A percentile compares a stretch with the other conserved stretches of the same genome.
Conservation (phyloP, 306 rosid genomes). For the Potentilla sterilis region DNA sequence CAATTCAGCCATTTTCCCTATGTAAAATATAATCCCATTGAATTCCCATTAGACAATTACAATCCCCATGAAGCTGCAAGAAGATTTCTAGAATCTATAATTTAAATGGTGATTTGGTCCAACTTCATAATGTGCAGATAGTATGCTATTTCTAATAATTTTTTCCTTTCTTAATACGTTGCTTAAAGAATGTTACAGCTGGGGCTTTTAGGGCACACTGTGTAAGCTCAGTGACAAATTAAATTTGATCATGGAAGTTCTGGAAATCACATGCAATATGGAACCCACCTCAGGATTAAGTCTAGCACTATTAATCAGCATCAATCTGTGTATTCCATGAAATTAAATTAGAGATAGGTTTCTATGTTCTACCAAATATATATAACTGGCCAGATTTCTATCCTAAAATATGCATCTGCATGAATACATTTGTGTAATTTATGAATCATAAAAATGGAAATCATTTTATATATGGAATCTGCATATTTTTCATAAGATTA, state of each 20-base stretch:
- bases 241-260: slow-evolving; percentile 47
- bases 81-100: slow-evolving; percentile 25
- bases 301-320: not conserved
- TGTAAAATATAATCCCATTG: slow-evolving; percentile 1
- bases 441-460: not conserved
- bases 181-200: slow-evolving; percentile 47
- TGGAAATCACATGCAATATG: slow-evolving; percentile 60
- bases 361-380: not conserved
- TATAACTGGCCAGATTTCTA: not conserved
- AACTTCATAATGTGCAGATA: slow-evolving; percentile 7
- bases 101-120: slow-evolving; percentile 28
- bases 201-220: slow-evolving; percentile 38
- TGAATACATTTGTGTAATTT: not conserved
- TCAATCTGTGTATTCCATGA: not conserved
- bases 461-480: not conserved
- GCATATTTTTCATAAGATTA: slow-evolving; percentile 1
- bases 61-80: slow-evolving; percentile 29
- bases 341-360: not conserved
- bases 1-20: too few species aligned
- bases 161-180: slow-evolving; percentile 35
- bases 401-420: not conserved
- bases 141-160: not conserved
- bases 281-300: slow-evolving; percentile 9
- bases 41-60: slow-evolving; percentile 17
- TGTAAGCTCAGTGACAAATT: slow-evolving; percentile 31